These are phyloP conservation scores for Fraxinus floribunda DNA, from an alignment of 305 asterid genomes.

Conservation along the genomic window DNA sequence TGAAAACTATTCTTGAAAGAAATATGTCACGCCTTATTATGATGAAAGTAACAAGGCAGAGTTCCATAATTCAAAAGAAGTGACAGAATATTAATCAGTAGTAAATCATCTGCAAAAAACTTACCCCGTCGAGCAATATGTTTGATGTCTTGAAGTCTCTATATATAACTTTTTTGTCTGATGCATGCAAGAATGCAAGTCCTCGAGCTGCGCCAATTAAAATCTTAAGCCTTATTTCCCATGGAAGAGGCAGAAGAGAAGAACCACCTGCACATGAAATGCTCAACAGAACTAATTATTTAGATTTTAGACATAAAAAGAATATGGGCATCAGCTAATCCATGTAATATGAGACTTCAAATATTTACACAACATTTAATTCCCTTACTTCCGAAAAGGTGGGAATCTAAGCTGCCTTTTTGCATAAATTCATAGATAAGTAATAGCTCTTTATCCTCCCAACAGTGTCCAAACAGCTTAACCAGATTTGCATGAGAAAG, in stretches of 20 bases:
- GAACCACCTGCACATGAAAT: conserved; percentile 38
- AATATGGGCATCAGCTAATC: neutral
- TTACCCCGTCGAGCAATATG: conserved; percentile 55
- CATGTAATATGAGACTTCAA: neutral
- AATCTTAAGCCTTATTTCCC: conserved; percentile 52
- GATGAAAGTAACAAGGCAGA: neutral
- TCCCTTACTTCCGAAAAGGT: conserved; percentile 44
- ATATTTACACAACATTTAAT: too few species aligned
- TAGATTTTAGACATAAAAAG: neutral
- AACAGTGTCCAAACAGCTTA: conserved; percentile 40
- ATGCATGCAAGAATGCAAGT: conserved; percentile 49
- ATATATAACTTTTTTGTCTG: conserved; percentile 46
- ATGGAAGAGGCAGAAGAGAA: conserved; percentile 47
- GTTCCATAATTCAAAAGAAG: neutral
- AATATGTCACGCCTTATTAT: neutral
- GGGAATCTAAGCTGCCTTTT: conserved; percentile 49
- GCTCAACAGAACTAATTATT: neutral
- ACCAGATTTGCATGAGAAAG: conserved; percentile 48
- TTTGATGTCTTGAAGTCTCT: conserved; percentile 58
- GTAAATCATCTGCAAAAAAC: neutral
- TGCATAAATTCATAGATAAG: conserved; percentile 49
- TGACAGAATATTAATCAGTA: neutral
- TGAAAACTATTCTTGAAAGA: neutral
- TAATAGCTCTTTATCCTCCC: conserved; percentile 30
- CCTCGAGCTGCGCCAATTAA: conserved; percentile 53